Evolutionary conservation across 2,329 filamentous ascomycete genomes (phyloP).

Genomic region (Ascochyta rabiei): DNA sequence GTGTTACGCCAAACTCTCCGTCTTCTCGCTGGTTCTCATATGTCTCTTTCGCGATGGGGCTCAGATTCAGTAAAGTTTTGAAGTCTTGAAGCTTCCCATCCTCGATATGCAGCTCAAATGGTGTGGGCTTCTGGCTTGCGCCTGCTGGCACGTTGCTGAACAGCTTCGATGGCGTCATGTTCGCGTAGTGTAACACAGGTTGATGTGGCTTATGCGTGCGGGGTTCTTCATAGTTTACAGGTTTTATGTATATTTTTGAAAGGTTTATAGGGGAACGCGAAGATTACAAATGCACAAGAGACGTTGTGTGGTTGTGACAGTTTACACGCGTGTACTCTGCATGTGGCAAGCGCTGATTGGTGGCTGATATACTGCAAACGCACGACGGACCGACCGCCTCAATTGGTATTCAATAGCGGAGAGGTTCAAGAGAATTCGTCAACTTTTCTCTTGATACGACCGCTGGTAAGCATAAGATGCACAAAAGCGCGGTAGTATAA

Average conservation of each 20-base stretch:
- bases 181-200: not conserved
- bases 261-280: not conserved
- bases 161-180: conserved; percentile 25
- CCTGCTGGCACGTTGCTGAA: conserved; percentile 24
- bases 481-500: too few relatives aligned
- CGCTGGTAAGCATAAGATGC: too few relatives aligned
- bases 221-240: not conserved
- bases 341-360: not conserved
- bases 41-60: conserved; percentile 39
- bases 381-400: not conserved
- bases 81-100: conserved; percentile 40
- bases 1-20: conserved; percentile 40
- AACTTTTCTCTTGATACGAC: too few relatives aligned
- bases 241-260: not conserved
- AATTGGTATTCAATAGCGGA: too few relatives aligned
- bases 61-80: conserved; percentile 35
- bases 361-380: conserved; percentile 1
- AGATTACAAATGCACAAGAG: conserved; percentile 7
- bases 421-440: too few relatives aligned
- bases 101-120: conserved; percentile 34
- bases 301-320: not conserved
- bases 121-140: conserved; percentile 23
- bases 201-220: too few relatives aligned
- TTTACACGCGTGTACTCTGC: conserved; percentile 15
- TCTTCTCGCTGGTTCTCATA: conserved; percentile 38